phyloP scores from a whole-genome alignment of 2,329 filamentous ascomycete genomes.

The Colletotrichum noveboracense region DNA sequence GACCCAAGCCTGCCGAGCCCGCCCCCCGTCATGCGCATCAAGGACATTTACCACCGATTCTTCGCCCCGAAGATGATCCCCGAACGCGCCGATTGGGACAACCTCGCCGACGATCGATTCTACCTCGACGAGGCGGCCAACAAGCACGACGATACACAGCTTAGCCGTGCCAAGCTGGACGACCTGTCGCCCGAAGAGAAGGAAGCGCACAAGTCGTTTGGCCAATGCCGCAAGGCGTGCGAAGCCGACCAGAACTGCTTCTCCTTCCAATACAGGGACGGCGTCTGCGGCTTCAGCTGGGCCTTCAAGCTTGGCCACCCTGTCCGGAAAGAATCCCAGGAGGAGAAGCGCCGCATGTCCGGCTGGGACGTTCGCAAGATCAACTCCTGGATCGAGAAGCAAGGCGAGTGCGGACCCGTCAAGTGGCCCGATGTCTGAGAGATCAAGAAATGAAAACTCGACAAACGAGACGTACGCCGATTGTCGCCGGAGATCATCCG shows the following conservation, averaged over 20 bases:
- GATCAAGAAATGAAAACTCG: background rate
- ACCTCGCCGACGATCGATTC: conserved; percentile 49
- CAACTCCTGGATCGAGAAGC: conserved; percentile 40
- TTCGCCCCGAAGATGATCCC: conserved; percentile 43
- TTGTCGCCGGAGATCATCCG: background rate
- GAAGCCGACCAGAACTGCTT: conserved; percentile 40
- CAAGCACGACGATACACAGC: conserved; percentile 35
- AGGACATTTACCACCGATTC: conserved; percentile 54
- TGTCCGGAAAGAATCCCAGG: conserved; percentile 29
- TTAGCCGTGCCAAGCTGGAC: conserved; percentile 35
- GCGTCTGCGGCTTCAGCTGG: conserved; percentile 39
- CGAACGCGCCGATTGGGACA: conserved; percentile 57
- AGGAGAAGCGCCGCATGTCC: conserved; percentile 37
- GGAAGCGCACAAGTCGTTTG: conserved; percentile 44
- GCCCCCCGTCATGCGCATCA: conserved; percentile 43
- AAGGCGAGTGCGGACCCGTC: conserved; percentile 38
- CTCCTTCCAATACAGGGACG: conserved; percentile 45
- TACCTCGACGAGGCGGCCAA: conserved; percentile 40
- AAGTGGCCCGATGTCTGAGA: conserved; percentile 33
- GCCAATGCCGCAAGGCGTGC: conserved; percentile 52
- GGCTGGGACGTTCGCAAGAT: conserved; percentile 50
- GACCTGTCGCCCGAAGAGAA: conserved; percentile 41
- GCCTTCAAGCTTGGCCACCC: conserved; percentile 45
- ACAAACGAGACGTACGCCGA: background rate
- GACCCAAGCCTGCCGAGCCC: conserved; percentile 15